phyloP scores from a whole-genome alignment of 176 grass and related monocot species.

The Ensete ventricosum region DNA sequence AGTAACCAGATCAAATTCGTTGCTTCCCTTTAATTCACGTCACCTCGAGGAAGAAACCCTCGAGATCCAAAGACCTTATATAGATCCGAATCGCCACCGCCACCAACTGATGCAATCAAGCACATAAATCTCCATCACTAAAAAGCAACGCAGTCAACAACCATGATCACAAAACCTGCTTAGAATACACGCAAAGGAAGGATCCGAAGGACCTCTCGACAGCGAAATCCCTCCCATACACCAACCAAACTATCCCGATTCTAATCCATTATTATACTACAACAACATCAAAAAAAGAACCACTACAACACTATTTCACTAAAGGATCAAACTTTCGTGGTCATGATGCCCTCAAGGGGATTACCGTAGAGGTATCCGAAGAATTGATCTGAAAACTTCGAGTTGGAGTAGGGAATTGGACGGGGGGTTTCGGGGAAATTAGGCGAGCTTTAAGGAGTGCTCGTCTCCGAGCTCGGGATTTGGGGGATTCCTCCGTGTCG shows the following conservation, averaged over 20 bases:
- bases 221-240: slow-evolving; percentile 1
- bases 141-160: neutral
- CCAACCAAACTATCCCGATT: neutral
- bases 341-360: neutral
- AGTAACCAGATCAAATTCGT: neutral
- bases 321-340: no score
- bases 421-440: no score
- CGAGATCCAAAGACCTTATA: slow-evolving; percentile 12
- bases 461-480: neutral
- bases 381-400: neutral
- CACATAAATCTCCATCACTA: neutral
- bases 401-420: neutral
- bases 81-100: neutral
- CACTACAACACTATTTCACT: no score
- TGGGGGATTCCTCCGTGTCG: neutral
- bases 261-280: neutral
- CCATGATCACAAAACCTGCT: neutral
- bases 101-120: neutral
- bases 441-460: neutral
- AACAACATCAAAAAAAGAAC: neutral
- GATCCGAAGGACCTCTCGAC: neutral
- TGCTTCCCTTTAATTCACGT: neutral
- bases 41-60: neutral
- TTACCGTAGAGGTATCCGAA: neutral
- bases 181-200: slow-evolving; percentile 6